Percentiles rank a stretch among this genome's conserved stretches.
Evolutionary conservation across 352 stramenopile species (phyloP).

Genomic region (Nothophytophthora sp.): DNA sequence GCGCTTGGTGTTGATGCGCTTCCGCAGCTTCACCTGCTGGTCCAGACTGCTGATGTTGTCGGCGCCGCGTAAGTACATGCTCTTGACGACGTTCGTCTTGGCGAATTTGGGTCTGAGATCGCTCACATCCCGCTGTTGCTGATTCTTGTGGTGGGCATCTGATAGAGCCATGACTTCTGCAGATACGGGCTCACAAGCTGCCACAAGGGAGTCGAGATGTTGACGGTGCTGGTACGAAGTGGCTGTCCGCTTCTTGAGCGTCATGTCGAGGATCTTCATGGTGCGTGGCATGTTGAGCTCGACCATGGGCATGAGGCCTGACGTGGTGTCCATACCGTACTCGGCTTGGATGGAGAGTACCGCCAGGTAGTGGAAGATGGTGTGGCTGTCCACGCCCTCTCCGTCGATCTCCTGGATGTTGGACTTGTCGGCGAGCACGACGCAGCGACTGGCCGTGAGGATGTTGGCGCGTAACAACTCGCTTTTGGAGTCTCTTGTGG

Average conservation of each 20-base stretch:
- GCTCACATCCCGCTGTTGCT: slow-evolving; percentile 8
- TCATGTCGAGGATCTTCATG: slow-evolving; percentile 72
- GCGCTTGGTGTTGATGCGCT: slow-evolving; percentile 39
- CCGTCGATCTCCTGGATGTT: slow-evolving; percentile 58
- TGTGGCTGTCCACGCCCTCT: slow-evolving; percentile 55
- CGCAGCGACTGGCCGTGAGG: slow-evolving; percentile 49
- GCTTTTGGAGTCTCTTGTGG: slow-evolving; percentile 48
- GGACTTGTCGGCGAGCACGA: slow-evolving; percentile 61
- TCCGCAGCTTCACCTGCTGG: slow-evolving; percentile 38
- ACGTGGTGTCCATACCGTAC: slow-evolving; percentile 39
- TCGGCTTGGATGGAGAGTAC: slow-evolving; percentile 65
- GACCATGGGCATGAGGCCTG: slow-evolving; percentile 54
- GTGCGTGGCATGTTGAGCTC: slow-evolving; percentile 63
- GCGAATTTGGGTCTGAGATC: slow-evolving; percentile 20
- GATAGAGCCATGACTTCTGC: neutral
- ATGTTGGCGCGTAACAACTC: slow-evolving; percentile 62
- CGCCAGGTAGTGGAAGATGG: slow-evolving; percentile 70
- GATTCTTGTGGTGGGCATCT: slow-evolving; percentile 3
- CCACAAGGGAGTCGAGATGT: slow-evolving; percentile 29
- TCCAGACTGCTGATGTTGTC: slow-evolving; percentile 39
- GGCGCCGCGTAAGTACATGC: slow-evolving; percentile 26
- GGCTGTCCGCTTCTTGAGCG: slow-evolving; percentile 50
- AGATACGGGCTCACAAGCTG: slow-evolving; percentile 7
- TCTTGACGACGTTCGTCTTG: slow-evolving; percentile 24
- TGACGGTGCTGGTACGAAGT: slow-evolving; percentile 36